Conservation (phyloP, 345 rosid species). For the rapeseed (Brassica napus) region DNA sequence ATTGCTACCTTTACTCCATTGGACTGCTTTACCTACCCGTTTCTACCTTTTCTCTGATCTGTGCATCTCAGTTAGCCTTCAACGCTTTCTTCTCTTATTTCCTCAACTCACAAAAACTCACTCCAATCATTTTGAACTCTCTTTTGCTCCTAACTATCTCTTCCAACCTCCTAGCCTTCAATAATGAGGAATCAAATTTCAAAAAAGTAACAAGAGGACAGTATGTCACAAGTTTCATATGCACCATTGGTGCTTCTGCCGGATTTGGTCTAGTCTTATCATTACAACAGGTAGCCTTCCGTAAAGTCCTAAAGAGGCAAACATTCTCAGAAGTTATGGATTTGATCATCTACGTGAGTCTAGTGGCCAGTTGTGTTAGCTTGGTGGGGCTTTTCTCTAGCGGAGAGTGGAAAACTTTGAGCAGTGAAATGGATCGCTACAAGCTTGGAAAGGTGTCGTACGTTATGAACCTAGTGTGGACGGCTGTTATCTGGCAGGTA, state of each 20-base stretch:
- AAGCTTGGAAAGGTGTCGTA: conserved; percentile 54
- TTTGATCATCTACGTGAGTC: conserved; percentile 29
- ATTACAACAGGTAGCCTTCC: conserved; percentile 49
- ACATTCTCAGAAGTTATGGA: conserved; percentile 41
- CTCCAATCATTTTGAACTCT: conserved; percentile 50
- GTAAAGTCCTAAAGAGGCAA: conserved; percentile 42
- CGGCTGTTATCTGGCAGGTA: conserved; percentile 52
- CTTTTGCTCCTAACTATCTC: conserved; percentile 56
- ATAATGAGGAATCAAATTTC: conserved; percentile 25
- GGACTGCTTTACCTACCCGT: conserved; percentile 62
- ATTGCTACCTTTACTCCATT: conserved; percentile 43
- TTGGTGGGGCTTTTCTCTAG: conserved; percentile 57
- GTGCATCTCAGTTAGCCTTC: conserved; percentile 60
- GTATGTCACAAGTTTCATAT: conserved; percentile 46
- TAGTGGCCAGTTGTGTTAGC: conserved; percentile 40
- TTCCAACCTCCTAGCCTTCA: conserved; percentile 54
- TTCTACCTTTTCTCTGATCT: conserved; percentile 54
- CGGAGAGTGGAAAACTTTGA: conserved; percentile 51
- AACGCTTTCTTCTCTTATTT: conserved; percentile 57
- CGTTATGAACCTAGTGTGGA: conserved; percentile 52
- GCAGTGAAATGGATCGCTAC: conserved; percentile 51
- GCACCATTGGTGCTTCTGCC: conserved; percentile 52
- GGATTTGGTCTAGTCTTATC: conserved; percentile 50
- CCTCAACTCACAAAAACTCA: conserved; percentile 54
- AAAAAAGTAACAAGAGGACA: conserved; percentile 25